These are phyloP conservation scores for Dioscorea cayenensis DNA, from an alignment of 116 monocot genomes.

Conservation along the genomic window DNA sequence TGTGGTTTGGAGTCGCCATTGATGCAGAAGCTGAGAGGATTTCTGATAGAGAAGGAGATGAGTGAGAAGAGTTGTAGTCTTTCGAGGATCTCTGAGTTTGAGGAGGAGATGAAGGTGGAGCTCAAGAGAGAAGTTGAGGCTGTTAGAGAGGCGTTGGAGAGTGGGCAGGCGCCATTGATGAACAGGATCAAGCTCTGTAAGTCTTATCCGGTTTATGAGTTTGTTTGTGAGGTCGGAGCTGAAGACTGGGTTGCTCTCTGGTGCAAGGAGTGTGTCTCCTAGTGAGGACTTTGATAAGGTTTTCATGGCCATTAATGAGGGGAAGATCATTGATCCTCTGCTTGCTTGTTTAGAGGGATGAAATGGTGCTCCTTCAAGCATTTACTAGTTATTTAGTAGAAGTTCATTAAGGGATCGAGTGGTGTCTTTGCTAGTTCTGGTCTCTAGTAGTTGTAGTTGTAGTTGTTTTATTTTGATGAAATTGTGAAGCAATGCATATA, in stretches of 20 bases:
- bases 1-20: constrained; percentile 29
- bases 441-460: too few relatives aligned
- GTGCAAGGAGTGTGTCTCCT: constrained; percentile 31
- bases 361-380: constrained; percentile 12
- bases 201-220: constrained; percentile 22
- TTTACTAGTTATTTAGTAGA: neutral
- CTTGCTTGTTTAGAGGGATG: constrained; percentile 15
- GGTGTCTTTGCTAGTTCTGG: too few relatives aligned
- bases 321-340: constrained; percentile 14
- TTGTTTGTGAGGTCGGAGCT: constrained; percentile 25
- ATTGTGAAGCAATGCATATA: too few relatives aligned
- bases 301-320: constrained; percentile 13
- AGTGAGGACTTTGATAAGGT: constrained; percentile 30
- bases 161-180: constrained; percentile 9
- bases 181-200: constrained; percentile 32
- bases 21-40: constrained; percentile 38
- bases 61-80: constrained; percentile 19
- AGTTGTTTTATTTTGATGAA: too few relatives aligned
- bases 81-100: constrained; percentile 29
- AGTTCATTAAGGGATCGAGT: too few relatives aligned
- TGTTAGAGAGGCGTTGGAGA: constrained; percentile 26
- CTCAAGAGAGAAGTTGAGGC: constrained; percentile 25
- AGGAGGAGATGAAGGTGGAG: constrained; percentile 29
- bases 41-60: constrained; percentile 45
- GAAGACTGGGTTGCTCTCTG: constrained; percentile 24